Evolutionary conservation across 1,139 yeast species (phyloP).

Genomic region (Diutina rugosa): DNA sequence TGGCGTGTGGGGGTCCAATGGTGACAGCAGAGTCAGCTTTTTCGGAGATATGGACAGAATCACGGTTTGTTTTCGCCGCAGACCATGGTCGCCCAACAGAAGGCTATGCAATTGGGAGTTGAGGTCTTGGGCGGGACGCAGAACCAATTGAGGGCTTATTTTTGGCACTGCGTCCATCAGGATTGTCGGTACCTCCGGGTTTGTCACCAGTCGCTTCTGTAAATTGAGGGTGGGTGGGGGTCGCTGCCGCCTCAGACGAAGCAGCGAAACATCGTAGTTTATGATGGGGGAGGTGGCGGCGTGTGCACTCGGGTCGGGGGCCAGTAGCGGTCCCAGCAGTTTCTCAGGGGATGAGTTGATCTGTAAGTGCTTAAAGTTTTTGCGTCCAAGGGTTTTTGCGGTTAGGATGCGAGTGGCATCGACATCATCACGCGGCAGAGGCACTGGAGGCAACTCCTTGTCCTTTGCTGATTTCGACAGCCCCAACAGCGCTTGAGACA

Average conservation of each 20-base stretch:
- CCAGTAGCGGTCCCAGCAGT: slow-evolving; percentile 6
- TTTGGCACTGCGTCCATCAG: slow-evolving; percentile 12
- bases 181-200: slow-evolving; percentile 15
- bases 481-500: slow-evolving; percentile 15
- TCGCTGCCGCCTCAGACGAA: slow-evolving; percentile 1
- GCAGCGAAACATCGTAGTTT: neutral
- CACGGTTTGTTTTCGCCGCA: slow-evolving; percentile 19
- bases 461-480: slow-evolving; percentile 12
- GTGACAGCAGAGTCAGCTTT: slow-evolving; percentile 14
- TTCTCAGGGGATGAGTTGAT: slow-evolving; percentile 11
- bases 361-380: slow-evolving; percentile 62
- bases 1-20: slow-evolving; percentile 4
- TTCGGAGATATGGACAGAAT: slow-evolving; percentile 34
- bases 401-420: slow-evolving; percentile 15
- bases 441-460: slow-evolving; percentile 29
- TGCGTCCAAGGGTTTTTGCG: slow-evolving; percentile 53
- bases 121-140: neutral
- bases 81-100: slow-evolving; percentile 13
- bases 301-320: neutral
- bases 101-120: neutral
- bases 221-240: slow-evolving; percentile 3
- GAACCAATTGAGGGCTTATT: neutral
- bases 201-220: slow-evolving; percentile 8
- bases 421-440: slow-evolving; percentile 10
- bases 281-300: neutral